phyloP scores from a whole-genome alignment of 2,329 filamentous ascomycete species.

The Tolypocladium tundrense region DNA sequence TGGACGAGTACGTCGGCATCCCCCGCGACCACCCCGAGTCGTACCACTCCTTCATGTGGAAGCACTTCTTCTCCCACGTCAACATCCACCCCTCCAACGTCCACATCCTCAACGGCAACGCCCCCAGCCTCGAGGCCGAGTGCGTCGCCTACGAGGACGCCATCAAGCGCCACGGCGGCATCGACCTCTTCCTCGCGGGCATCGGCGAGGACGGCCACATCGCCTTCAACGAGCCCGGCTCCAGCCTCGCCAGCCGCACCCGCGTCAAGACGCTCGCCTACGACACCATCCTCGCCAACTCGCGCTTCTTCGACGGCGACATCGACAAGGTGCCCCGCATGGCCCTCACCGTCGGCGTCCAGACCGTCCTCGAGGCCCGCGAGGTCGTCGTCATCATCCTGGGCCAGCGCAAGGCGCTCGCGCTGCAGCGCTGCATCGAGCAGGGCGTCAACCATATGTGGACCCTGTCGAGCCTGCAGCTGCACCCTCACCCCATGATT shows the following conservation, averaged over 20 bases:
- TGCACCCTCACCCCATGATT: constrained; percentile 73
- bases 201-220: constrained; percentile 83
- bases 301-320: constrained; percentile 71
- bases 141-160: constrained; percentile 71
- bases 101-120: constrained; percentile 76
- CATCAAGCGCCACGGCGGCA: constrained; percentile 65
- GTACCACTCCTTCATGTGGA: constrained; percentile 92
- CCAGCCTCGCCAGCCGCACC: constrained; percentile 65
- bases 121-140: constrained; percentile 62
- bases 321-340: constrained; percentile 65
- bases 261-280: constrained; percentile 81
- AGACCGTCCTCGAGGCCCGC: constrained; percentile 70
- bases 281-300: constrained; percentile 79
- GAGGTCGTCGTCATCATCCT: constrained; percentile 79
- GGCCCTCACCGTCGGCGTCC: constrained; percentile 76
- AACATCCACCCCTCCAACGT: constrained; percentile 75
- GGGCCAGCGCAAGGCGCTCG: constrained; percentile 70
- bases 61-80: constrained; percentile 78
- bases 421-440: constrained; percentile 71
- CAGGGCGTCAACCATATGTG: constrained; percentile 84
- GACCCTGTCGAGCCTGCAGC: constrained; percentile 71
- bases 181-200: constrained; percentile 76
- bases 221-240: constrained; percentile 84
- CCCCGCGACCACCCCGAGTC: constrained; percentile 75
- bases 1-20: constrained; percentile 85